phyloP scores from a whole-genome alignment of 768 basidiomycete species.

The Phlebiopsis gigantea region DNA sequence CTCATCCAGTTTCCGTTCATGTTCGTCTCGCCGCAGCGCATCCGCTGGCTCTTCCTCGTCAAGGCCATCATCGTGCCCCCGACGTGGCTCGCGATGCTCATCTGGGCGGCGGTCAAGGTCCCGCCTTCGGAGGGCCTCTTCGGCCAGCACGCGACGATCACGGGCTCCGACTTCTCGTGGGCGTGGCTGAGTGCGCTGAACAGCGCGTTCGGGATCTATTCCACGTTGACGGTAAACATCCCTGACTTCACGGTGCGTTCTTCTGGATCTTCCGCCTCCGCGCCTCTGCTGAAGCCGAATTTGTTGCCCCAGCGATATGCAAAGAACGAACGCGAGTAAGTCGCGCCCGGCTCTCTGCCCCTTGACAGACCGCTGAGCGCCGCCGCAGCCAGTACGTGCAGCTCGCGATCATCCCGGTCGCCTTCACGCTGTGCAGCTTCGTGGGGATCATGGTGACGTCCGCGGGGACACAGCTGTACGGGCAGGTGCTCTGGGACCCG shows the following conservation, averaged over 20 bases:
- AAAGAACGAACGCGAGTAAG: slow-evolving; percentile 56
- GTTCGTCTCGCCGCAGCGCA: slow-evolving; percentile 70
- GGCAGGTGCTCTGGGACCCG: slow-evolving; percentile 67
- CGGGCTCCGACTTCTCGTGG: slow-evolving; percentile 55
- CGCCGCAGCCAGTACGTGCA: slow-evolving; percentile 68
- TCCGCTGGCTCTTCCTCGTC: slow-evolving; percentile 69
- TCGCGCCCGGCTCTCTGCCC: background rate
- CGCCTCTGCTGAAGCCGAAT: background rate
- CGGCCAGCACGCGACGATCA: slow-evolving; percentile 42
- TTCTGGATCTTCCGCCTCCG: slow-evolving; percentile 15
- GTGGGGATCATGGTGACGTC: slow-evolving; percentile 78
- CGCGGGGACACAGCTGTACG: slow-evolving; percentile 70
- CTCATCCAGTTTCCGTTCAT: slow-evolving; percentile 71
- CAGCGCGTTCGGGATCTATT: slow-evolving; percentile 68
- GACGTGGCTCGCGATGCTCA: slow-evolving; percentile 54
- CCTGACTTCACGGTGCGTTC: slow-evolving; percentile 69
- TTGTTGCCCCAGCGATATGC: slow-evolving; percentile 55
- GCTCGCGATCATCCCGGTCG: slow-evolving; percentile 66
- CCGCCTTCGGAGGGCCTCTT: slow-evolving; percentile 60
- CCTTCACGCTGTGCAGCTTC: slow-evolving; percentile 75
- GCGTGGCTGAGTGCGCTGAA: slow-evolving; percentile 77
- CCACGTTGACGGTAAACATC: slow-evolving; percentile 73
- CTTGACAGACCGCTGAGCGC: background rate
- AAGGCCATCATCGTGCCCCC: slow-evolving; percentile 48
- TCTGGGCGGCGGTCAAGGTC: slow-evolving; percentile 73